Evolutionary conservation across 139 green algal species (phyloP), one percentile per base, ranked within the genome.

Genomic region (Desmodesmus armatus): DNA sequence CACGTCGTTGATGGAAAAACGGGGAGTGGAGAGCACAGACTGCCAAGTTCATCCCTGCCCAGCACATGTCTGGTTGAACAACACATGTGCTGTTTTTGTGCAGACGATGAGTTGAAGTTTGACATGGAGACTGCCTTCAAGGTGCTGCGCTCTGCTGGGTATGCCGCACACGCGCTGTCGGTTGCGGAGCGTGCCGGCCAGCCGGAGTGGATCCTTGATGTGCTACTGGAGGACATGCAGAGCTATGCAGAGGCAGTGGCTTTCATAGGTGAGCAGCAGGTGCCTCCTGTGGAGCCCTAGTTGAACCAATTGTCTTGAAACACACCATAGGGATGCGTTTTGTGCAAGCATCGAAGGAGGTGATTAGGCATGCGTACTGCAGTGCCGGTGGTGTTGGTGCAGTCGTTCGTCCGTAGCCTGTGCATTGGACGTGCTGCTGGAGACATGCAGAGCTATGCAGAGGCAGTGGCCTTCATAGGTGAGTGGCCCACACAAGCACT

Each of bases 361-460:
- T 11, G 35, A 9, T 41, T 7, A 72, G 63, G 63, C 21, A 5
- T 31, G 81, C n/a, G 47, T 49, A 69, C 41, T 37, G 65, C 72
- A n/a, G n/a, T n/a, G n/a, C n/a, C n/a, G n/a, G n/a, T n/a, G n/a
- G n/a, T n/a, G n/a, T n/a, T n/a, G n/a, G n/a, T n/a, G n/a, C n/a
- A n/a, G n/a, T n/a, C n/a, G n/a, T n/a, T n/a, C n/a, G n/a, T n/a
- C n/a, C n/a, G n/a, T n/a, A n/a, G n/a, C n/a, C n/a, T n/a, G n/a
- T n/a, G n/a, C n/a, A n/a, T n/a, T 99, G 78, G 93, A 96, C 63
- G 93, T 99, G 27, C 87, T 99, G 75, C 78, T 99, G 49, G 95
- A 99, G 96, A 99, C 87, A 88, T 92, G 63, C 78, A 66, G 2
- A 76, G 82, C 2, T 98, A 91, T 25, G 93, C 94, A 31, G 93